Conservation (phyloP, 305 asterid genomes). For the Vinca major region DNA sequence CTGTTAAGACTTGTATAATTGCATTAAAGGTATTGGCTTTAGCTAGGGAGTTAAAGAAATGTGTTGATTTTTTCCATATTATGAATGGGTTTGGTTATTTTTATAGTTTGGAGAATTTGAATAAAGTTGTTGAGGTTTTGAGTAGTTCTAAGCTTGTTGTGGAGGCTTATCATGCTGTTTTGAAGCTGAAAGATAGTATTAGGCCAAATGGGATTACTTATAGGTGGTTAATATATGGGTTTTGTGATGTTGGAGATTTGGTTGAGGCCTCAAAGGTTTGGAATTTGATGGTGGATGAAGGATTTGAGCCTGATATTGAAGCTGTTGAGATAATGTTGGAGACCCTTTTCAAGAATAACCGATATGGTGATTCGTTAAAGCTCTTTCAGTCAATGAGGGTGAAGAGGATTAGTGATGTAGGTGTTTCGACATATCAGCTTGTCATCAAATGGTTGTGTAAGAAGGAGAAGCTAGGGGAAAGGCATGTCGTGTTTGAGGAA, state of each 20-base stretch:
- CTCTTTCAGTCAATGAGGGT: constrained; percentile 58
- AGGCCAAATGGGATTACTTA: constrained; percentile 53
- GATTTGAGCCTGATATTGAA: constrained; percentile 36
- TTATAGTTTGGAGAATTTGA: constrained; percentile 44
- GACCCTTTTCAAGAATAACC: constrained; percentile 53
- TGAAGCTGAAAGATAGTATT: constrained; percentile 51
- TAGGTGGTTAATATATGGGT: constrained; percentile 70
- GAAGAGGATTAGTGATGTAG: constrained; percentile 34
- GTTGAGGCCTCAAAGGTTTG: constrained; percentile 82
- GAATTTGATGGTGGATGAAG: constrained; percentile 77
- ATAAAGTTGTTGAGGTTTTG: constrained; percentile 47
- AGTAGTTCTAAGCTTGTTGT: constrained; percentile 51
- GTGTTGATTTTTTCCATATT: constrained; percentile 66
- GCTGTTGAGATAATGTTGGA: constrained; percentile 50
- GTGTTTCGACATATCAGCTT: constrained; percentile 42
- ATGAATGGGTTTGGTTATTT: constrained; percentile 69
- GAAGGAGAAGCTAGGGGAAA: constrained; percentile 59
- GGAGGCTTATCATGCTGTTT: constrained; percentile 63
- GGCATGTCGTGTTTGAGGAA: constrained; percentile 47
- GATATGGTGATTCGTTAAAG: constrained; percentile 49
- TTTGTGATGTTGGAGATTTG: constrained; percentile 70
- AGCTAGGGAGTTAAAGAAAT: constrained; percentile 76
- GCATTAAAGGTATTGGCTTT: constrained; percentile 50
- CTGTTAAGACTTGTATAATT: constrained; percentile 40
- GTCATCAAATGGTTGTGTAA: constrained; percentile 78